phyloP scores from a whole-genome alignment of 139 green algal species.

The Raphidocelis subcapitata region DNA sequence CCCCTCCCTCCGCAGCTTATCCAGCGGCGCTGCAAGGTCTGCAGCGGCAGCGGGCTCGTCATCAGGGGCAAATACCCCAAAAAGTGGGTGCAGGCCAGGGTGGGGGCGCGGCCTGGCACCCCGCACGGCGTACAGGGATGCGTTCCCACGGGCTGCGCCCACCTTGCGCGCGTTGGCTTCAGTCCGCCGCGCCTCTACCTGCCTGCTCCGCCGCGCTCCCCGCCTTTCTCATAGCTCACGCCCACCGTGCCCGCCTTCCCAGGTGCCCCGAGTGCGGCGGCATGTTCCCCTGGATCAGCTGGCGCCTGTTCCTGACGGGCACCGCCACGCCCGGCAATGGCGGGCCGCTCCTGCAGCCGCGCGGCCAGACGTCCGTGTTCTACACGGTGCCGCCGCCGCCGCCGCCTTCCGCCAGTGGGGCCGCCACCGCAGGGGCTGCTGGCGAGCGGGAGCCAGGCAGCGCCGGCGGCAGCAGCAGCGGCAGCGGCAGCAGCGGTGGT shows the following conservation, averaged over 20 bases:
- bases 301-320: slow-evolving; percentile 75
- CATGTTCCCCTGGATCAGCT: slow-evolving; percentile 86
- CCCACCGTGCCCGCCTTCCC: neutral
- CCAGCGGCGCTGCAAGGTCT: slow-evolving; percentile 74
- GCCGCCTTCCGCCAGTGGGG: no score
- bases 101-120: no score
- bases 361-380: slow-evolving; percentile 25
- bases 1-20: slow-evolving; percentile 60
- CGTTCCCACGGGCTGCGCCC: no score
- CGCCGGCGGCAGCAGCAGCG: no score
- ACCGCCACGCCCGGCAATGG: slow-evolving; percentile 83
- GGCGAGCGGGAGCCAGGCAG: no score
- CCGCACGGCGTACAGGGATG: no score
- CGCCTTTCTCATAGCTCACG: neutral
- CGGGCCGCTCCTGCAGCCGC: slow-evolving; percentile 40
- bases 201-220: neutral
- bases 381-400: slow-evolving; percentile 17
- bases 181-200: no score
- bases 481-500: no score
- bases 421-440: no score
- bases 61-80: slow-evolving; percentile 38
- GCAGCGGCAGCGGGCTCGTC: slow-evolving; percentile 73
- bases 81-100: no score
- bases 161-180: no score
- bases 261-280: slow-evolving; percentile 72